phyloP scores from a whole-genome alignment of 1,139 yeast genomes.

The Magnusiomyces tetraspermus region DNA sequence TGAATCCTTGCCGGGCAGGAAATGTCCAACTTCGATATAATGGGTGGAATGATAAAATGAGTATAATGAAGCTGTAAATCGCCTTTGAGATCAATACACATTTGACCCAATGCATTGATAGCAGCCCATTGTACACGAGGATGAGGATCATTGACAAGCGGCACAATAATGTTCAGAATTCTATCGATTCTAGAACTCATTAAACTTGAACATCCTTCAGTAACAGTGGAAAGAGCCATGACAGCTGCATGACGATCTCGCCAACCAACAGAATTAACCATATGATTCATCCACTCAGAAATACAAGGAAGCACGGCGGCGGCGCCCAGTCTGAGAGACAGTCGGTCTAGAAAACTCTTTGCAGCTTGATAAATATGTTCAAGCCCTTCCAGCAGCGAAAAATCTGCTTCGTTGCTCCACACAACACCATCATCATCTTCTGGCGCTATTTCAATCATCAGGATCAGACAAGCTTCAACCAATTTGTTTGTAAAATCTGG shows the following conservation, averaged over 20 bases:
- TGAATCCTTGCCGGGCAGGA: constrained; percentile 85
- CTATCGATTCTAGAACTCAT: constrained; percentile 73
- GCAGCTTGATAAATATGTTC: constrained; percentile 88
- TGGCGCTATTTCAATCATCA: constrained; percentile 88
- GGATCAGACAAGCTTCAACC: constrained; percentile 62
- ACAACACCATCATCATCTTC: constrained; percentile 75
- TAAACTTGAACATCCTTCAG: constrained; percentile 93
- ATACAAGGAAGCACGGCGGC: constrained; percentile 77
- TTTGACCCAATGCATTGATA: constrained; percentile 93
- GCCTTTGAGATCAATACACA: constrained; percentile 95
- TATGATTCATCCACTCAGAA: constrained; percentile 75
- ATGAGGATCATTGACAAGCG: constrained; percentile 71
- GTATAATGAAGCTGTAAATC: constrained; percentile 75
- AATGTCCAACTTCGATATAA: constrained; percentile 66
- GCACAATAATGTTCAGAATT: constrained; percentile 74
- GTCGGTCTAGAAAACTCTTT: constrained; percentile 85
- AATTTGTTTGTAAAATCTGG: constrained; percentile 61
- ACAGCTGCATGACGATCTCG: constrained; percentile 96
- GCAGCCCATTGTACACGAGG: constrained; percentile 96
- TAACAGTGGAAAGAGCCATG: constrained; percentile 94
- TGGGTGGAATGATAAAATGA: constrained; percentile 71
- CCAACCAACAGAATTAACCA: constrained; percentile 74
- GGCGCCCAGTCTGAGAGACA: constrained; percentile 75
- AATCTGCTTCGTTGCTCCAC: constrained; percentile 77
- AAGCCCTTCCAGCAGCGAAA: constrained; percentile 70